Base-by-base conservation (phyloP, 257 asterid genomes). In the Gynochthodes officinalis region DNA sequence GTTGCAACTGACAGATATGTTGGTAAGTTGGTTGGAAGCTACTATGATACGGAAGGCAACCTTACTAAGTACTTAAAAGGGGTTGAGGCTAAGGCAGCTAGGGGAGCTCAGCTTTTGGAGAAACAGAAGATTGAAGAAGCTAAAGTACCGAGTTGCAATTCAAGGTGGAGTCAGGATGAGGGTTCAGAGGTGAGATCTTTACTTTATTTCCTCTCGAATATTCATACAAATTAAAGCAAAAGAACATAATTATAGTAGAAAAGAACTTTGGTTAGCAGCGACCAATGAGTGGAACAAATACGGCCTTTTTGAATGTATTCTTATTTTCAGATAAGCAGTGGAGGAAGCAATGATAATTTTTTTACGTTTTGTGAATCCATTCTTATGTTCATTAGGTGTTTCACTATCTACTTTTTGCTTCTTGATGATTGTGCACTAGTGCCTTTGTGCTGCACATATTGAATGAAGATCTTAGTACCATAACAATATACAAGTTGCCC, bases 141-240 rank as follows among this genome's bases (percentile, higher is more conserved):
- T 42, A 87, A n/a, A 80, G 69, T 87, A 32, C 80, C 89, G 66
- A 86, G 86, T 84, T 93, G 98, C 79, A 93, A 89, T 72, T 93
- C 98, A 49, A 89, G 77, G 78, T 91, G 96, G 96, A 91, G 97
- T 75, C 96, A 91, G 75, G 94, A 87, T 37, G 98, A 89, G 74
- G 97, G 98, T 48, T 93, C 97, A 1, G 94, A 91, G 98, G 97
- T 93, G 84, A 54, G 50, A 30, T 48, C 59, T 35, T 35, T 19
- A 39, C 40, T 66, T 69, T 39, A 5, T 12, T 13, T 58, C 13
- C 32, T 25, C n/a, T 63, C 10, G 25, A 54, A 30, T 21, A 37
- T 27, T 30, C 12, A 33, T 7, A 25, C 39, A 65, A 7, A 7
- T 18, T 10, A 5, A 37, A n/a, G 27, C n/a, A 42, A 23, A 23